Percentiles rank a stretch among this genome's conserved stretches.
These are phyloP conservation scores for Phytophthora constricta DNA, from an alignment of 352 stramenopile genomes.

Conservation along the genomic window DNA sequence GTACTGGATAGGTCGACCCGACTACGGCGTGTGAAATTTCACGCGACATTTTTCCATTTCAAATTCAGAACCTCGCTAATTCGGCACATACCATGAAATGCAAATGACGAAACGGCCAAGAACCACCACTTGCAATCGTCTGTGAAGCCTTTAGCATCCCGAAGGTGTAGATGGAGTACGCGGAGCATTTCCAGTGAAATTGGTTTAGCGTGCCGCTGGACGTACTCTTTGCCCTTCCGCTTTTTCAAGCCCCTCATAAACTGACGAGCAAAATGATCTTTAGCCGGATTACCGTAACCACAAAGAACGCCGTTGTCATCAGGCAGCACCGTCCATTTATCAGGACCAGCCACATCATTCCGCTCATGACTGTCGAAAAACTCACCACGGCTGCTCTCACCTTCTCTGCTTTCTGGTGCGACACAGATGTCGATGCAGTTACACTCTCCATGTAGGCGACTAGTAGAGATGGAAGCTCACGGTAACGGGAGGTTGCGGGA, in stretches of 20 bases:
- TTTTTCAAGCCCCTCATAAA: constrained; percentile 11
- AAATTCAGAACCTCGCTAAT: constrained; percentile 21
- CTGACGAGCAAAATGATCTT: constrained; percentile 4
- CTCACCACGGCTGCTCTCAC: constrained; percentile 14
- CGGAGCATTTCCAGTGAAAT: constrained; percentile 5
- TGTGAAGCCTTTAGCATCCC: neutral
- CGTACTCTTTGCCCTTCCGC: constrained; percentile 3
- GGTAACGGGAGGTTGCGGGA: neutral
- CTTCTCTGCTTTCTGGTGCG: constrained; percentile 13
- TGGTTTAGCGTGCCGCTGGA: neutral
- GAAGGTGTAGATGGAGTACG: constrained; percentile 2
- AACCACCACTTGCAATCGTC: neutral
- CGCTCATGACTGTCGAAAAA: constrained; percentile 8
- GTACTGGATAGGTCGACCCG: neutral
- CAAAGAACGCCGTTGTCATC: neutral
- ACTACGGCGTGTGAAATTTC: neutral
- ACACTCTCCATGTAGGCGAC: constrained; percentile 23
- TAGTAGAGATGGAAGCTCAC: constrained; percentile 8
- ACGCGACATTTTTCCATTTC: constrained; percentile 14
- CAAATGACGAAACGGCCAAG: constrained; percentile 13
- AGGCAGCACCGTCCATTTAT: constrained; percentile 11
- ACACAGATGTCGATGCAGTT: neutral
- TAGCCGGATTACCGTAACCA: constrained; percentile 9
- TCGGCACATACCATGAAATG: constrained; percentile 22
- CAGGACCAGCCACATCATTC: neutral